phyloP scores from a whole-genome alignment of 2,329 filamentous ascomycete genomes.

The Penicillium sp. region DNA sequence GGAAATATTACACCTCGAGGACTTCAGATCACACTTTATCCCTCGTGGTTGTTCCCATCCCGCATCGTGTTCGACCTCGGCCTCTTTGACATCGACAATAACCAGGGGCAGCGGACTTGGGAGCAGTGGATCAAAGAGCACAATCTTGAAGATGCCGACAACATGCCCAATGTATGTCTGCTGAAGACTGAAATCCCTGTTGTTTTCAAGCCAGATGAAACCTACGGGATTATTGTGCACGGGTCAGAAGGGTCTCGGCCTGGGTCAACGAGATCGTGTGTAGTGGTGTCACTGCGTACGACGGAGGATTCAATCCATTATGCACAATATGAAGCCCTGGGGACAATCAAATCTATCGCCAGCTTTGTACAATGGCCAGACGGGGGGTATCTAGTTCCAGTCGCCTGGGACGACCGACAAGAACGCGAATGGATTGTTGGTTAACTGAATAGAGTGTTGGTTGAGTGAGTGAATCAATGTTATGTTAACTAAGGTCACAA shows the following conservation, averaged over 20 bases:
- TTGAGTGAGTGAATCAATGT: background rate
- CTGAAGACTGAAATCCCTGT: background rate
- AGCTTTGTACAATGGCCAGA: background rate
- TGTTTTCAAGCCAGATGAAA: background rate
- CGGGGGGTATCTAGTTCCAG: background rate
- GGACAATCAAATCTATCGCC: background rate
- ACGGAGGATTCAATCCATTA: background rate
- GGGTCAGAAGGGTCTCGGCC: background rate
- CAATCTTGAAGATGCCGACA: background rate
- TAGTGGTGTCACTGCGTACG: background rate
- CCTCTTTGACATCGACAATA: background rate
- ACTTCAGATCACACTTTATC: background rate
- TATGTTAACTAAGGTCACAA: background rate
- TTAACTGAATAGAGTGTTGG: background rate
- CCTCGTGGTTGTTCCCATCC: background rate
- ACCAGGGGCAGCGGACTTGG: background rate
- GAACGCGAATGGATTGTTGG: conserved; percentile 1
- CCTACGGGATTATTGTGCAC: background rate
- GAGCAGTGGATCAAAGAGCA: background rate
- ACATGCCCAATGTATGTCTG: background rate
- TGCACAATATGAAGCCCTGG: background rate
- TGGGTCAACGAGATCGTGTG: background rate
- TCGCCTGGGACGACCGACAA: background rate
- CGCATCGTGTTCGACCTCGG: background rate
- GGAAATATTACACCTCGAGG: background rate